phyloP scores from a whole-genome alignment of 805 yeast genomes.

The Wickerhamomyces chambardii region DNA sequence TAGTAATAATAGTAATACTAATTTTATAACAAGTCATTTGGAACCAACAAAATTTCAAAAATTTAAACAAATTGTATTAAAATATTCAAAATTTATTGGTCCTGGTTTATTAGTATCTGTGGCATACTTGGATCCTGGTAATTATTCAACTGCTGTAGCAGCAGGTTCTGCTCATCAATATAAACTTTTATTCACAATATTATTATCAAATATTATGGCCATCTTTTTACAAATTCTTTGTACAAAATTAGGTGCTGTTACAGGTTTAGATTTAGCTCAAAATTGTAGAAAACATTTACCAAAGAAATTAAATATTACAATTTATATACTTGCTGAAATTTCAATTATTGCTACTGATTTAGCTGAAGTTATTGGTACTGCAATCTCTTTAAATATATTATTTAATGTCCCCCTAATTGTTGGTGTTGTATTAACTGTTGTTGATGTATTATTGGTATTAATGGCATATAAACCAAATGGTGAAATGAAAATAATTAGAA shows the following conservation, averaged over 20 bases:
- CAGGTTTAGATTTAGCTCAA: constrained; percentile 88
- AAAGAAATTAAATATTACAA: constrained; percentile 41
- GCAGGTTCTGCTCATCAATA: constrained; percentile 87
- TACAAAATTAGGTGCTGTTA: constrained; percentile 85
- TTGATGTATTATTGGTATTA: constrained; percentile 79
- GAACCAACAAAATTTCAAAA: constrained; percentile 2
- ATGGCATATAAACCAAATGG: constrained; percentile 85
- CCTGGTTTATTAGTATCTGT: constrained; percentile 95
- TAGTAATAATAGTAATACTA: too few relatives aligned
- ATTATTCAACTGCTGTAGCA: constrained; percentile 89
- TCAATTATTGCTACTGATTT: constrained; percentile 94
- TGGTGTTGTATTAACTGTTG: constrained; percentile 79
- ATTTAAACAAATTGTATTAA: constrained; percentile 20
- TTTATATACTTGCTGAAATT: constrained; percentile 76
- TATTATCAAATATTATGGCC: constrained; percentile 79
- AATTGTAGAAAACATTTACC: constrained; percentile 76
- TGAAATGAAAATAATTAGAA: constrained; percentile 64
- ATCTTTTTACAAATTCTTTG: constrained; percentile 79
- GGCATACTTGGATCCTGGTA: constrained; percentile 97
- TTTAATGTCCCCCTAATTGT: constrained; percentile 70
- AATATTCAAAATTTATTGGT: constrained; percentile 67
- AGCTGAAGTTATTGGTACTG: constrained; percentile 98
- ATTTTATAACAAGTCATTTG: not conserved
- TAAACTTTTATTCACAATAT: constrained; percentile 66
- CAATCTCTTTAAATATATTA: constrained; percentile 81